Conservation (phyloP, 2,329 filamentous ascomycete species). For the Colletotrichum lini region DNA sequence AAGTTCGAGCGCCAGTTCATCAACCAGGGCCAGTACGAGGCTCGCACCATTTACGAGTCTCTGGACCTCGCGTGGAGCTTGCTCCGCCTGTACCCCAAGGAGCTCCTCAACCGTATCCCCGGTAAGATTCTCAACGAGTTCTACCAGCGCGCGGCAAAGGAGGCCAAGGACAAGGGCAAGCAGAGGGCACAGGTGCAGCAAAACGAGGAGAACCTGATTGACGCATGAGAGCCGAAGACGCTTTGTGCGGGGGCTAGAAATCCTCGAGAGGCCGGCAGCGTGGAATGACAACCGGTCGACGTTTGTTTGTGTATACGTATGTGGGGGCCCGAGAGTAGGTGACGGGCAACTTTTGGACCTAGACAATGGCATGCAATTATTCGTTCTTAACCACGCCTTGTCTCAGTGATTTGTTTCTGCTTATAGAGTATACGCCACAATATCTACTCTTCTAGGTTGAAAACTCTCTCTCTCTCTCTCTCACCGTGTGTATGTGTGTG, state of each 20-base stretch:
- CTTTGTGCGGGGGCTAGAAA: slow-evolving; percentile 23
- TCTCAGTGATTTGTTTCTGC: slow-evolving; percentile 23
- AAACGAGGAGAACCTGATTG: slow-evolving; percentile 73
- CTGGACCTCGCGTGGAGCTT: slow-evolving; percentile 97
- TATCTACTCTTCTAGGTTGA: not conserved
- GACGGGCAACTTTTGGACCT: slow-evolving; percentile 37
- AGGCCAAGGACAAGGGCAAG: slow-evolving; percentile 75
- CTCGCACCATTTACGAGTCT: slow-evolving; percentile 91
- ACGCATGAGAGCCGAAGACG: slow-evolving; percentile 59
- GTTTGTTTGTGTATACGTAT: slow-evolving; percentile 43
- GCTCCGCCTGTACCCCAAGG: slow-evolving; percentile 97
- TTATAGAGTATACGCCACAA: slow-evolving; percentile 14
- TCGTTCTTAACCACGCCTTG: slow-evolving; percentile 25
- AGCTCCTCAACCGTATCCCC: slow-evolving; percentile 94
- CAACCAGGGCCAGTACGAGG: slow-evolving; percentile 91
- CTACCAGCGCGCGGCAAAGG: slow-evolving; percentile 78
- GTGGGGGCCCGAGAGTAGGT: slow-evolving; percentile 15
- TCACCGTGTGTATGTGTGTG: too few relatives aligned
- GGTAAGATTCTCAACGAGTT: slow-evolving; percentile 87
- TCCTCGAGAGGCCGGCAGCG: slow-evolving; percentile 30
- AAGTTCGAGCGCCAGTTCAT: slow-evolving; percentile 99
- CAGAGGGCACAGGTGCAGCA: slow-evolving; percentile 62
- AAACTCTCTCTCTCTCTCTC: too few relatives aligned
- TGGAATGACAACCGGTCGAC: slow-evolving; percentile 20
- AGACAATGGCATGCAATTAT: slow-evolving; percentile 42